phyloP scores from a whole-genome alignment of 1,139 yeast genomes.

The Taiozyma onychis region DNA sequence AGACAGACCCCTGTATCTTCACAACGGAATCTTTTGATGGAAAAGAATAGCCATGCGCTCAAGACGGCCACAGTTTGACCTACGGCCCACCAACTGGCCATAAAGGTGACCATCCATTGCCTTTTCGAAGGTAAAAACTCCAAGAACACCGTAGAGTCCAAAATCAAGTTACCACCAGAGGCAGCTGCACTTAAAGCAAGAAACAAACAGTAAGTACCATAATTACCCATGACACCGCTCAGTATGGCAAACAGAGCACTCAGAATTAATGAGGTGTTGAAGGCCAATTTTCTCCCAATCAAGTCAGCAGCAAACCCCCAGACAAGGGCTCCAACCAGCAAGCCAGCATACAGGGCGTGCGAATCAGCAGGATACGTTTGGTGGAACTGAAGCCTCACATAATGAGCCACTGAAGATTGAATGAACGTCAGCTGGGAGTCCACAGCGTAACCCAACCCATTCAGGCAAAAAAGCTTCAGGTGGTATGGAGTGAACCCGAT shows the following conservation, averaged over 20 bases:
- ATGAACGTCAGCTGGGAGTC: constrained; percentile 45
- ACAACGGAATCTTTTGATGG: constrained; percentile 44
- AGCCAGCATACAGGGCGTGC: constrained; percentile 35
- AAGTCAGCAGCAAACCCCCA: constrained; percentile 59
- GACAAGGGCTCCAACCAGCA: constrained; percentile 49
- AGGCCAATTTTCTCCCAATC: constrained; percentile 54
- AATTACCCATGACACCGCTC: constrained; percentile 41
- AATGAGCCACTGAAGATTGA: constrained; percentile 37
- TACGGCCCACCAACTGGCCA: constrained; percentile 60
- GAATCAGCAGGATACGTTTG: constrained; percentile 27
- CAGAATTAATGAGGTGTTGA: constrained; percentile 46
- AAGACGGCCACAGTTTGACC: constrained; percentile 53
- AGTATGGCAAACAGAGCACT: constrained; percentile 47
- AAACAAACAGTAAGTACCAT: constrained; percentile 43
- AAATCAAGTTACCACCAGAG: constrained; percentile 57
- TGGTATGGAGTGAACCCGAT: constrained; percentile 49
- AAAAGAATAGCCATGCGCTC: constrained; percentile 46
- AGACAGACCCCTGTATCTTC: constrained; percentile 36
- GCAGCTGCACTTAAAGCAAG: constrained; percentile 41
- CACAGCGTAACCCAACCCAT: constrained; percentile 53
- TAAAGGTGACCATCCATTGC: constrained; percentile 48
- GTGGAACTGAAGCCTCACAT: constrained; percentile 32
- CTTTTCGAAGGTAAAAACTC: constrained; percentile 50
- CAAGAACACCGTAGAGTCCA: constrained; percentile 55
- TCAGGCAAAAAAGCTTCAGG: constrained; percentile 37